Conservation (phyloP, 2,329 filamentous ascomycete genomes). For the Colletotrichum acutatum region DNA sequence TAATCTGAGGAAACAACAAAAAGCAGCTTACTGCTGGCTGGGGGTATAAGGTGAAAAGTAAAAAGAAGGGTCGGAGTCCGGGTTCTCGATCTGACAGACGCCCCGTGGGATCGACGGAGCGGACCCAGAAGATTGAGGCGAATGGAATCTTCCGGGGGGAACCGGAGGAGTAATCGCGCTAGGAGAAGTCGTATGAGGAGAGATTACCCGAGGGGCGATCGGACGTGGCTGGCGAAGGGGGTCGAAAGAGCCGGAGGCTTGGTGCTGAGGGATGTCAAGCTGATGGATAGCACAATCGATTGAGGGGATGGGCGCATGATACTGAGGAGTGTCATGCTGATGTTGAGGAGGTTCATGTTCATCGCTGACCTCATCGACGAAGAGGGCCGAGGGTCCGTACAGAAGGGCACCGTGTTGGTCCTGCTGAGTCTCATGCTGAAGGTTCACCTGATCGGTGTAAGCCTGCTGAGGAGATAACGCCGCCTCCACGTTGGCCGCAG, state of each 20-base stretch:
- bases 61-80: not conserved
- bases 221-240: not conserved
- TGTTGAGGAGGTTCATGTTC: no score
- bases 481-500: not conserved
- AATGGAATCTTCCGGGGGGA: not conserved
- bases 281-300: no score
- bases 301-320: no score
- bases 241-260: no score
- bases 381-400: not conserved
- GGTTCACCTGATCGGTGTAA: not conserved
- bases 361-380: not conserved
- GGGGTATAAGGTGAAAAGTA: conserved; percentile 33
- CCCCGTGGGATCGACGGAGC: not conserved
- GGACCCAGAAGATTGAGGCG: not conserved
- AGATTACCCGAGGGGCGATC: not conserved
- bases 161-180: not conserved
- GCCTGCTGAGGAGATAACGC: not conserved
- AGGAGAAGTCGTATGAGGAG: no score
- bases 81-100: not conserved
- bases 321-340: no score
- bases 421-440: not conserved
- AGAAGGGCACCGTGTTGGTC: not conserved
- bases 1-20: conserved; percentile 21
- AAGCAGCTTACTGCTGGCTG: conserved; percentile 31
- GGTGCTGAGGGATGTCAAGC: no score